A percentile compares a stretch with the other conserved stretches of the same genome.
Evolutionary conservation across 1,284 basidiomycete species (phyloP).

Genomic region (Malassezia pachydermatis): DNA sequence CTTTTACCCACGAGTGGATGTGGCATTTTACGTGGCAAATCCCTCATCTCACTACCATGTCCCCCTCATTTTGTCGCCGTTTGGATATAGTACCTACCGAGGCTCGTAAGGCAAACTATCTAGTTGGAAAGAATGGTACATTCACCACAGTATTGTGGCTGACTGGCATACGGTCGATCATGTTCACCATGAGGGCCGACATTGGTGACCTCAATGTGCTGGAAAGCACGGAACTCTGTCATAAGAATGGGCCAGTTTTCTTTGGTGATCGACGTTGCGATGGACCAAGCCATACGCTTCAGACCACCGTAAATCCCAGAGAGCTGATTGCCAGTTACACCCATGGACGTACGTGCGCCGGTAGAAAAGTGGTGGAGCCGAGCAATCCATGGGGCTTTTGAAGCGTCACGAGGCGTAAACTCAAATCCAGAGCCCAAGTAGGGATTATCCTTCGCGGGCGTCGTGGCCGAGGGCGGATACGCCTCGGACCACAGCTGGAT

Average conservation of each 20-base stretch:
- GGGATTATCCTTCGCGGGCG: neutral
- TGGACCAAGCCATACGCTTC: conserved; percentile 12
- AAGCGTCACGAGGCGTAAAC: neutral
- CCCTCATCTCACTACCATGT: conserved; percentile 5
- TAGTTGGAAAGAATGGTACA: neutral
- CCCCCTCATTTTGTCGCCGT: conserved; percentile 10
- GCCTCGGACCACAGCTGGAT: conserved; percentile 9
- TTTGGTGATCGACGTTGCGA: conserved; percentile 10
- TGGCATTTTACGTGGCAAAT: neutral
- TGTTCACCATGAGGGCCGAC: neutral
- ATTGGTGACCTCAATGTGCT: conserved; percentile 4
- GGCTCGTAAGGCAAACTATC: conserved; percentile 7
- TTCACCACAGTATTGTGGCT: neutral
- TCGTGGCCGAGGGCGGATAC: conserved; percentile 1
- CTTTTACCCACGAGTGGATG: neutral
- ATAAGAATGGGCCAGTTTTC: conserved; percentile 12
- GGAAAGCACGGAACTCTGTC: conserved; percentile 7
- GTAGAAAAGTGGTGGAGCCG: conserved; percentile 12
- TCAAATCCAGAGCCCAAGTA: conserved; percentile 10
- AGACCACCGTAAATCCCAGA: conserved; percentile 12
- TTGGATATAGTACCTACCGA: conserved; percentile 12
- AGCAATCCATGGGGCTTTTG: conserved; percentile 3
- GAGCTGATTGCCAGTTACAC: conserved; percentile 10
- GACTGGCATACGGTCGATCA: conserved; percentile 5
- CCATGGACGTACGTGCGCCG: conserved; percentile 10